Conservation (phyloP, 805 yeast species). For the Henningerozyma blattae region DNA sequence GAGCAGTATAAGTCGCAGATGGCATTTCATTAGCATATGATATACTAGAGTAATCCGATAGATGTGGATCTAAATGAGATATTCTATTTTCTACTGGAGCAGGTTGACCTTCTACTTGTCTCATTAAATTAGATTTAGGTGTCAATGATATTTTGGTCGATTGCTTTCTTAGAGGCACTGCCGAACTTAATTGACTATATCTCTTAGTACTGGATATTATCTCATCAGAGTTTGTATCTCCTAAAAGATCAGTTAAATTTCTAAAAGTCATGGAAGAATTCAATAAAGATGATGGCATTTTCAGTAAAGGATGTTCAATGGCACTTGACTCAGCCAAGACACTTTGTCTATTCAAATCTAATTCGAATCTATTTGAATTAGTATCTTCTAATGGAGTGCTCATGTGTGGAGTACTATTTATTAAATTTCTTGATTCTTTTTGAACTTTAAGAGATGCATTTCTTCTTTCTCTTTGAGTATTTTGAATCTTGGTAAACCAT, state of each 20-base stretch:
- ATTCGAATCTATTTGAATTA: neutral
- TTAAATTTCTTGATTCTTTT: too few relatives aligned
- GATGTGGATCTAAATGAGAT: slow-evolving; percentile 1
- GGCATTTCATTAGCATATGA: slow-evolving; percentile 22
- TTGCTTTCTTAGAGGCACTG: slow-evolving; percentile 7
- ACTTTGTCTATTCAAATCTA: slow-evolving; percentile 6
- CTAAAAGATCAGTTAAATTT: slow-evolving; percentile 15
- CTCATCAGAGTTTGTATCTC: slow-evolving; percentile 2
- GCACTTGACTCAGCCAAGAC: slow-evolving; percentile 21
- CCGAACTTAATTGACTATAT: neutral
- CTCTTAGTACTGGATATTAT: neutral
- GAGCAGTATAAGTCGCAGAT: slow-evolving; percentile 17
- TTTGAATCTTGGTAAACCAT: neutral
- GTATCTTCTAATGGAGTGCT: neutral
- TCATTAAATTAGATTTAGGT: slow-evolving; percentile 2
- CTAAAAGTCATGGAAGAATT: slow-evolving; percentile 20
- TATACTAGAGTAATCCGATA: slow-evolving; percentile 17
- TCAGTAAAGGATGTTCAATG: slow-evolving; percentile 9
- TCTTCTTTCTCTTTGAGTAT: neutral
- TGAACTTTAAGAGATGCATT: too few relatives aligned
- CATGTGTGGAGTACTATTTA: too few relatives aligned
- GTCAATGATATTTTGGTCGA: slow-evolving; percentile 8
- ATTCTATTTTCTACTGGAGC: neutral
- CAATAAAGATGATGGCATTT: slow-evolving; percentile 14
- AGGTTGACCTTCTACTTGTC: neutral